These are phyloP conservation scores for Botrytis byssoidea DNA, from an alignment of 2,329 filamentous ascomycete genomes.

Conservation along the genomic window DNA sequence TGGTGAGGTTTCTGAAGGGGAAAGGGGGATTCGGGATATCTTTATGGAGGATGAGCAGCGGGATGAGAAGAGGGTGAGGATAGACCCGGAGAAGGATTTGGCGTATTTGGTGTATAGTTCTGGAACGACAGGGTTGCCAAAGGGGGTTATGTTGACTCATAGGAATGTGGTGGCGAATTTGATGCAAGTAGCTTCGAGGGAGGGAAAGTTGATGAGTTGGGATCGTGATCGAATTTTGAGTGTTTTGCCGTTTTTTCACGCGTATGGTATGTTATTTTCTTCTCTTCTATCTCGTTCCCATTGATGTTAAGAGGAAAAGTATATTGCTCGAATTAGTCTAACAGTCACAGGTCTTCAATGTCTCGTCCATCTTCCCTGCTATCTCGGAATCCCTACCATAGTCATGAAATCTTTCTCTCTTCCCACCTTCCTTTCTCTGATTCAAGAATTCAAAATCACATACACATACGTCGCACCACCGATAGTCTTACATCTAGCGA, in stretches of 20 bases:
- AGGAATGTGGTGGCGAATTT: slow-evolving; percentile 29
- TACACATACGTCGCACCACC: slow-evolving; percentile 56
- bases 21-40: background rate
- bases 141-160: slow-evolving; percentile 65
- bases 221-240: slow-evolving; percentile 23
- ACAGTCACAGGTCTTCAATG: slow-evolving; percentile 43
- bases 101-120: slow-evolving; percentile 74
- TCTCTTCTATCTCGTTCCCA: background rate
- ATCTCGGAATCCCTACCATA: slow-evolving; percentile 50
- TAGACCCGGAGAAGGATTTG: slow-evolving; percentile 1
- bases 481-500: slow-evolving; percentile 57
- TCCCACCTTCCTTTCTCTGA: slow-evolving; percentile 49
- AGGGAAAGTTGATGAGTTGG: slow-evolving; percentile 50
- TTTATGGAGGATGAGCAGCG: background rate
- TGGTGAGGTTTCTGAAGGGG: background rate
- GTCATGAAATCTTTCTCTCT: slow-evolving; percentile 58
- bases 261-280: background rate
- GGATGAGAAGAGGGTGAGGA: background rate
- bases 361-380: slow-evolving; percentile 49
- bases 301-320: background rate
- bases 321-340: background rate
- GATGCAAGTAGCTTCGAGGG: background rate
- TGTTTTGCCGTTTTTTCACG: slow-evolving; percentile 13
- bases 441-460: slow-evolving; percentile 54
- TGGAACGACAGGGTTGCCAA: slow-evolving; percentile 79